A percentile compares a stretch with the other conserved stretches of the same genome.
phyloP scores from a whole-genome alignment of 1,284 basidiomycete species.

The Pyrrhoderma lamaoense region DNA sequence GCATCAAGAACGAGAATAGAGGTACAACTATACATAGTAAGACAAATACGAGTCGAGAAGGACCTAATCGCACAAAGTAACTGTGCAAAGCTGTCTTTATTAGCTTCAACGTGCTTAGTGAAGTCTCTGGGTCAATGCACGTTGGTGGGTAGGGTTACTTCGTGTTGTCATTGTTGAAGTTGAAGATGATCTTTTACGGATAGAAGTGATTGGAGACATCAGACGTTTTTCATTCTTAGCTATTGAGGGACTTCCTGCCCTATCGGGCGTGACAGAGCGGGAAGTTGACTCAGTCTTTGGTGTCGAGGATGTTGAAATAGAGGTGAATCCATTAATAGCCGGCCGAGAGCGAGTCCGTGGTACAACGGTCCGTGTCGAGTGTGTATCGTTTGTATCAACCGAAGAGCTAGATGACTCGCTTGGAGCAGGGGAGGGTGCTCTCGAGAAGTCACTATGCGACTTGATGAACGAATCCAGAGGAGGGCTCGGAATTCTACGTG shows the following conservation, averaged over 20 bases:
- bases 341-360: conserved; percentile 30
- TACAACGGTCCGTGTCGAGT: conserved; percentile 49
- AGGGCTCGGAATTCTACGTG: conserved; percentile 22
- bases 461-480: conserved; percentile 24
- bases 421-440: conserved; percentile 21
- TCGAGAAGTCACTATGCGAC: conserved; percentile 29
- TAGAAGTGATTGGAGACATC: conserved; percentile 15
- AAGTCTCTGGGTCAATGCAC: conserved; percentile 18
- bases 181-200: neutral
- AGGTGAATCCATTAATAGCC: conserved; percentile 7
- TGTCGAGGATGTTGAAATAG: conserved; percentile 11
- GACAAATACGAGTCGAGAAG: conserved; percentile 37
- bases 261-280: conserved; percentile 13
- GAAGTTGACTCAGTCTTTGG: conserved; percentile 7
- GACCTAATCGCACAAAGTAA: conserved; percentile 32
- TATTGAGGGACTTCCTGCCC: no score
- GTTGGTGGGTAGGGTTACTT: neutral
- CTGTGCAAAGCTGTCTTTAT: conserved; percentile 39
- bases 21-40: conserved; percentile 56
- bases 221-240: conserved; percentile 17
- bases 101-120: conserved; percentile 28
- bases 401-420: conserved; percentile 45
- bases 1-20: conserved; percentile 48
- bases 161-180: no score
- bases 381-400: conserved; percentile 40